A percentile compares a stretch with the other conserved stretches of the same genome.
Conservation (phyloP, 192 early-diverging fungal species). For the Haplosporangium gracile region DNA sequence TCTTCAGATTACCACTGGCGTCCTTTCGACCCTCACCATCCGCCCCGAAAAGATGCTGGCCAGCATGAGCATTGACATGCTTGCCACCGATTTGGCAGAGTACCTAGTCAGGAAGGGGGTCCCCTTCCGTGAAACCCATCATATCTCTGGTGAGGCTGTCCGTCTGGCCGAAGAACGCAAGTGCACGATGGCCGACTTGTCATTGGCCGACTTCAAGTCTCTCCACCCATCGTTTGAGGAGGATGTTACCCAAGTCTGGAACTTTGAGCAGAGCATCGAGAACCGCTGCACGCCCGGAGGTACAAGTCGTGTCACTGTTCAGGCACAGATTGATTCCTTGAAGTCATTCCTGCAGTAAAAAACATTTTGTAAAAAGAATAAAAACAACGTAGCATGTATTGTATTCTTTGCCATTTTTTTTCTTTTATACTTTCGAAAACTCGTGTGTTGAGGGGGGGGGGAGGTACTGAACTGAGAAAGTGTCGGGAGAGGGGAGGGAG, state of each 20-base stretch:
- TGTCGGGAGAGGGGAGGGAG: no score
- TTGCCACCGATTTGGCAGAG: conserved; percentile 98
- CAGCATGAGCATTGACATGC: conserved; percentile 91
- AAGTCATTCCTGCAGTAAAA: conserved; percentile 57
- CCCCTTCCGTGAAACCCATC: conserved; percentile 99
- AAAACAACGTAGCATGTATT: background rate
- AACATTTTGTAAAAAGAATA: background rate
- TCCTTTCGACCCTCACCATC: conserved; percentile 91
- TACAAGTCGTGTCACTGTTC: conserved; percentile 83
- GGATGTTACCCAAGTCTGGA: conserved; percentile 88
- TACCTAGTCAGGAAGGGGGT: conserved; percentile 98
- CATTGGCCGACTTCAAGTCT: conserved; percentile 83
- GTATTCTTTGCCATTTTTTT: no score
- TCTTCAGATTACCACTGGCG: conserved; percentile 94
- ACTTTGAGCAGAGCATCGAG: conserved; percentile 93
- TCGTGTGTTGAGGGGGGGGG: no score
- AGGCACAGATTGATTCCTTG: conserved; percentile 84
- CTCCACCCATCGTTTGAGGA: conserved; percentile 88
- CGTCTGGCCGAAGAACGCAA: conserved; percentile 90
- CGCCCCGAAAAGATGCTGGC: conserved; percentile 87
- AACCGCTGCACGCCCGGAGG: conserved; percentile 91
- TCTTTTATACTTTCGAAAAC: no score
- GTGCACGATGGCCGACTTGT: conserved; percentile 79
- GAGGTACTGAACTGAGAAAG: no score
- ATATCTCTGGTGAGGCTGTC: conserved; percentile 97